Evolutionary conservation across 352 stramenopile species (phyloP).

Genomic region (Aphanomyces astaci): DNA sequence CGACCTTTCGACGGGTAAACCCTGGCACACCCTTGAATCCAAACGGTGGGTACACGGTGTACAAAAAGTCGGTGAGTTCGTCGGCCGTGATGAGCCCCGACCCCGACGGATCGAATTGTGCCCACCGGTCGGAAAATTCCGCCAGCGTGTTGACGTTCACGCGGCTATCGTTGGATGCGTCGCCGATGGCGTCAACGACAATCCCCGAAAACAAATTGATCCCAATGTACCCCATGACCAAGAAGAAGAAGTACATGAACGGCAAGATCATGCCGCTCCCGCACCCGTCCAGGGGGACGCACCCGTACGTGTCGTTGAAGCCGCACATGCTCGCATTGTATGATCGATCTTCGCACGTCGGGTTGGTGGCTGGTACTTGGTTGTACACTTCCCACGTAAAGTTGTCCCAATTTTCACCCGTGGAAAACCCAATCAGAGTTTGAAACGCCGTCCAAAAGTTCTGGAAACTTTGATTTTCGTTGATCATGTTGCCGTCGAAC

Average conservation of each 20-base stretch:
- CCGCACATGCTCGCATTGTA: constrained; percentile 63
- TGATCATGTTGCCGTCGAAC: constrained; percentile 50
- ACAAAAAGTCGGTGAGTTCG: constrained; percentile 71
- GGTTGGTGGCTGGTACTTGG: constrained; percentile 24
- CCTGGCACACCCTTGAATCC: constrained; percentile 30
- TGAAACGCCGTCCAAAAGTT: constrained; percentile 85
- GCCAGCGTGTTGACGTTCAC: constrained; percentile 62
- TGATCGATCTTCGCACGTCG: constrained; percentile 43
- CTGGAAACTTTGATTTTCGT: constrained; percentile 89
- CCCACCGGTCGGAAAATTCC: constrained; percentile 86
- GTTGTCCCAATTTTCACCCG: constrained; percentile 89
- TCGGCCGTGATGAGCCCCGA: constrained; percentile 75
- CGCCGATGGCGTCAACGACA: constrained; percentile 20
- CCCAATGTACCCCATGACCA: constrained; percentile 20
- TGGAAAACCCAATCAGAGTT: constrained; percentile 85
- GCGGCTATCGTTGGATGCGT: constrained; percentile 5
- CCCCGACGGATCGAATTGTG: constrained; percentile 81
- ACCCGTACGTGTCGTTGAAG: constrained; percentile 77
- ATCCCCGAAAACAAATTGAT: constrained; percentile 24
- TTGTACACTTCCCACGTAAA: constrained; percentile 81
- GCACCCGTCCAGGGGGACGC: constrained; percentile 17
- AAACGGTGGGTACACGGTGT: constrained; percentile 70
- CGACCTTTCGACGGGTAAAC: not conserved
- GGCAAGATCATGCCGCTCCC: constrained; percentile 5
- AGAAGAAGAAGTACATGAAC: constrained; percentile 21